Conservation (phyloP, 164 flowering plant species). For the Berberis thunbergii region DNA sequence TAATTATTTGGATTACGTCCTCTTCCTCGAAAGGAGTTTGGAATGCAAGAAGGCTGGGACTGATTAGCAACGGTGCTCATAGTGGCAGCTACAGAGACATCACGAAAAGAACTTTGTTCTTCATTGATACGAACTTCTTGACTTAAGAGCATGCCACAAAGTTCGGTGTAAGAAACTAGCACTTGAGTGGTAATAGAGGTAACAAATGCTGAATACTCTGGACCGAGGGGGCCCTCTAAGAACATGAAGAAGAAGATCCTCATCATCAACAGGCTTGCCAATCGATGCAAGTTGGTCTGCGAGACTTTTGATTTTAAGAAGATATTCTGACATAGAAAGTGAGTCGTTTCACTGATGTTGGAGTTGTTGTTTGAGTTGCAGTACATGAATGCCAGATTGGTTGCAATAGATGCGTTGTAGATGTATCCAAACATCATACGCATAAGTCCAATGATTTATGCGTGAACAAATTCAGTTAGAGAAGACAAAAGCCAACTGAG, state of each 20-base stretch:
- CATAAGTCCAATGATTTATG: background rate
- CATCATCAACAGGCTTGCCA: background rate
- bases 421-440: background rate
- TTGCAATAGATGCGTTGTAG: background rate
- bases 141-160: too few relatives aligned
- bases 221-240: background rate
- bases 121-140: too few relatives aligned
- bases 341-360: background rate
- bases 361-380: background rate
- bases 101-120: too few relatives aligned
- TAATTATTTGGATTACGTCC: too few relatives aligned
- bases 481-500: background rate
- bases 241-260: background rate
- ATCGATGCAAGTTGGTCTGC: background rate
- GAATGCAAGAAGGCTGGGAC: too few relatives aligned
- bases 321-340: background rate
- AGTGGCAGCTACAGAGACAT: too few relatives aligned
- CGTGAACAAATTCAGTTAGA: background rate
- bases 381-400: background rate
- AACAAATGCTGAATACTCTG: too few relatives aligned
- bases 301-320: background rate
- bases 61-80: too few relatives aligned
- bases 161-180: too few relatives aligned
- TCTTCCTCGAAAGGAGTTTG: too few relatives aligned
- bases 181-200: too few relatives aligned